A percentile compares a stretch with the other conserved stretches of the same genome.
These are phyloP conservation scores for Staphylotrichum longicolle DNA, from an alignment of 495 filamentous ascomycete genomes.

Conservation along the genomic window DNA sequence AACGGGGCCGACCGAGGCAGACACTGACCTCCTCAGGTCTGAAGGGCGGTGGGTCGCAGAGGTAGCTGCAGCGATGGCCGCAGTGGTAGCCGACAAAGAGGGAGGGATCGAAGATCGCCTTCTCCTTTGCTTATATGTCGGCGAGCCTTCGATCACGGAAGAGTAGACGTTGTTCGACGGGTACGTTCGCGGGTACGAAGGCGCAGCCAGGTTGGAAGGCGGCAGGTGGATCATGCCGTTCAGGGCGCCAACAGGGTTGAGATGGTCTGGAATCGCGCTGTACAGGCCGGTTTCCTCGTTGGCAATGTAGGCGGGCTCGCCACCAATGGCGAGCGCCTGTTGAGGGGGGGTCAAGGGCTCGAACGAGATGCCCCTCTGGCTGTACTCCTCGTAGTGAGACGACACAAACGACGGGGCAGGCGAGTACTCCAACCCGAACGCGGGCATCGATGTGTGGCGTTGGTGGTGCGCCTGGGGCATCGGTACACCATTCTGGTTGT, in stretches of 20 bases:
- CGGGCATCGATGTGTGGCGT: constrained; percentile 94
- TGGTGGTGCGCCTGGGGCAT: constrained; percentile 79
- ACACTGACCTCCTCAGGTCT: constrained; percentile 87
- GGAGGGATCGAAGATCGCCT: constrained; percentile 89
- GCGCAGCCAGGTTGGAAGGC: constrained; percentile 75
- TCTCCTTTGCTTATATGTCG: constrained; percentile 95
- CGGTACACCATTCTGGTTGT: constrained; percentile 87
- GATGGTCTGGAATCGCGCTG: constrained; percentile 84
- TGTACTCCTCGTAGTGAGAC: constrained; percentile 95
- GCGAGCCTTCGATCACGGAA: constrained; percentile 93
- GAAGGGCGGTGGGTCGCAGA: constrained; percentile 68
- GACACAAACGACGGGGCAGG: constrained; percentile 96
- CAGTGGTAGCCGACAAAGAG: constrained; percentile 61
- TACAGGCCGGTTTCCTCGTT: constrained; percentile 97
- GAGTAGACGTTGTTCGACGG: constrained; percentile 81
- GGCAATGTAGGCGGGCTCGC: constrained; percentile 93
- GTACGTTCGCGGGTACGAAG: constrained; percentile 73
- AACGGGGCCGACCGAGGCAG: constrained; percentile 80
- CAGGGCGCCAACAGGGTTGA: constrained; percentile 55
- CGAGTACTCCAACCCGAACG: constrained; percentile 91
- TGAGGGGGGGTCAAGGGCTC: constrained; percentile 96
- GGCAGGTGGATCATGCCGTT: constrained; percentile 89
- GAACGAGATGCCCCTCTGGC: constrained; percentile 91
- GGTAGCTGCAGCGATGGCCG: constrained; percentile 54
- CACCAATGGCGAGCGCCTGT: constrained; percentile 69